phyloP scores from a whole-genome alignment of 371 early-diverging fungal genomes.

The Funneliformis caledonium region DNA sequence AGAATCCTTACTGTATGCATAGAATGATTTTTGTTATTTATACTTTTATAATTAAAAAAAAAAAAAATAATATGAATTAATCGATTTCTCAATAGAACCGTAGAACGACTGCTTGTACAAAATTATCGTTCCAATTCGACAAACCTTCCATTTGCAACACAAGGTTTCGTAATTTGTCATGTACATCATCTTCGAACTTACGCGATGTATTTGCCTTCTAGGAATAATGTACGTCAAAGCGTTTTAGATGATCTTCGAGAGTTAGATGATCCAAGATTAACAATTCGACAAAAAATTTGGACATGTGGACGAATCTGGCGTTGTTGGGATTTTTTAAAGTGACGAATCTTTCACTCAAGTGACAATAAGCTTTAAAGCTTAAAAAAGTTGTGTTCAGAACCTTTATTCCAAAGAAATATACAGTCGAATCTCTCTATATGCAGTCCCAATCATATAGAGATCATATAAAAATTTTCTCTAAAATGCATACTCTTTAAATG shows the following conservation, averaged over 20 bases:
- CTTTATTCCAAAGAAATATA: too few species aligned
- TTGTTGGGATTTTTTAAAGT: conserved; percentile 55
- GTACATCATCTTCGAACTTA: conserved; percentile 62
- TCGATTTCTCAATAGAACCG: not conserved
- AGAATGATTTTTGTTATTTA: not conserved
- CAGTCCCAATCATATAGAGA: too few species aligned
- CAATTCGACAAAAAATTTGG: conserved; percentile 61
- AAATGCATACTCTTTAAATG: too few species aligned
- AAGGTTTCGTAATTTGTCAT: conserved; percentile 77
- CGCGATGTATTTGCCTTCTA: conserved; percentile 55
- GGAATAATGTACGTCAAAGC: conserved; percentile 59
- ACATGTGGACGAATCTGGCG: conserved; percentile 70
- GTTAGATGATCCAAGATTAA: conserved; percentile 65
- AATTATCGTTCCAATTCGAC: conserved; percentile 27
- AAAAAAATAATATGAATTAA: not conserved
- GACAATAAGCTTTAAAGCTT: too few species aligned
- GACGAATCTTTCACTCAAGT: not conserved
- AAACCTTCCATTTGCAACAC: conserved; percentile 62
- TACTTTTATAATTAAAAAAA: not conserved
- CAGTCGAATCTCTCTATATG: too few species aligned
- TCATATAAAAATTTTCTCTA: too few species aligned
- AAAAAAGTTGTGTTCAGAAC: too few species aligned
- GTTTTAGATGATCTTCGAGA: conserved; percentile 77
- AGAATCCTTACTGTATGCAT: conserved; percentile 28
- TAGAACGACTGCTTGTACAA: conserved; percentile 47